Evolutionary conservation across 148 eudicot genomes (phyloP), one percentile per base, ranked within the genome.

Genomic region (Cornus controversa): DNA sequence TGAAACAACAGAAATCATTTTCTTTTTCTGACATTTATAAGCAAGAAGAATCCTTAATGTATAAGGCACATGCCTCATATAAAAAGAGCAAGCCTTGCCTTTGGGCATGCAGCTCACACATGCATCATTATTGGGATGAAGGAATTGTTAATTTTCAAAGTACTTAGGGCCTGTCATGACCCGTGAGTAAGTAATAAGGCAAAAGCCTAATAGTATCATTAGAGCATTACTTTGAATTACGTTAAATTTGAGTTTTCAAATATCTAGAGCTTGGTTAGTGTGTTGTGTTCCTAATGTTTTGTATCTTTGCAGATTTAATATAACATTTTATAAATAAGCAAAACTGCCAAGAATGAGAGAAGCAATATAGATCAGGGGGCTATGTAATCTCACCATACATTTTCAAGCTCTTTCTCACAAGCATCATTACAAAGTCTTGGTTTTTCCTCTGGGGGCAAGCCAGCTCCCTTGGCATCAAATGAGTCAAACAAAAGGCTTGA

Each of bases 361-460:
- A 78, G 53, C n/a, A 8, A 25, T 80, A 71, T 28, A 87, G 40
- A 69, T 34, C 66, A 73, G 77, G 87, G 91, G 83, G 82, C 62
- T 75, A 84, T 80, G 88, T 81, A 91, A 85, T 81, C 99, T 96
- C 98, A 96, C 92, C 98, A 88, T 96, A 96, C 99, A 93, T 96
- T 96, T 96, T 96, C 97, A 89, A 96, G 97, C 94, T 93, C 95
- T 87, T 96, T 93, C 85, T 83, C 92, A 81, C 99, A 96, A 54
- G 79, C 79, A 78, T 82, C 92, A 54, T 96, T 98, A 78, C 99
- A 96, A 22, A 93, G 72, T 82, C 70, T 91, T 22, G 99, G 98
- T 84, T 89, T 91, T 25, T 96, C 80, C 81, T 96, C 97, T 2
- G 88, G 87, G 24, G 98, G 99, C 87, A 96, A 87, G 45, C 97